Percentiles rank a stretch among this genome's conserved stretches.
phyloP scores from a whole-genome alignment of 1,284 basidiomycete genomes.

The Taiwanofungus camphoratus region DNA sequence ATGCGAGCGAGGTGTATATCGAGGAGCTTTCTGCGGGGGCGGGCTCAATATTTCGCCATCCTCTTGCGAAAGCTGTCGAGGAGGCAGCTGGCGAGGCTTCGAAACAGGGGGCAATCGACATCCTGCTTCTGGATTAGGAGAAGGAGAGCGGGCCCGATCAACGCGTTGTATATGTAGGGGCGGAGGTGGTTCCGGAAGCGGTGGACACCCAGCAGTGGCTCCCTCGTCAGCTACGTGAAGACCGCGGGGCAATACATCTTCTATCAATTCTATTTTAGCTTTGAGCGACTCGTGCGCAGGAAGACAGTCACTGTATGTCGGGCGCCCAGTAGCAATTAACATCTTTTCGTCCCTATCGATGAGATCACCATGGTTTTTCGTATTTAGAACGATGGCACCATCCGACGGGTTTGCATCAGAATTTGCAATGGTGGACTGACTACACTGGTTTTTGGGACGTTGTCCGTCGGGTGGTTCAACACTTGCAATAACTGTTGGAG shows the following conservation, averaged over 20 bases:
- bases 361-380: background rate
- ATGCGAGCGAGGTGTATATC: conserved; percentile 31
- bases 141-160: background rate
- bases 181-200: background rate
- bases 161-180: background rate
- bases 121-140: too few species aligned
- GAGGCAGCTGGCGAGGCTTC: conserved; percentile 1
- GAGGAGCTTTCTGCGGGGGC: conserved; percentile 27
- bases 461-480: background rate
- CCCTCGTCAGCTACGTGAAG: conserved; percentile 2
- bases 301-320: conserved; percentile 1
- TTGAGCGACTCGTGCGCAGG: too few species aligned
- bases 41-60: conserved; percentile 49
- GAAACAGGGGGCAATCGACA: background rate
- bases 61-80: conserved; percentile 36
- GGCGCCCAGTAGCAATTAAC: conserved; percentile 11
- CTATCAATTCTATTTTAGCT: too few species aligned
- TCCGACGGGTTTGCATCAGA: background rate
- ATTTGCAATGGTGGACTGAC: background rate
- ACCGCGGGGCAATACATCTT: conserved; percentile 4
- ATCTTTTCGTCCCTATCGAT: background rate
- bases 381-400: too few species aligned
- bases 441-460: too few species aligned
- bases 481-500: background rate
- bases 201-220: background rate